A percentile compares a stretch with the other conserved stretches of the same genome.
Evolutionary conservation across 2,329 filamentous ascomycete species (phyloP).

Genomic region (Laburnicola sp.): DNA sequence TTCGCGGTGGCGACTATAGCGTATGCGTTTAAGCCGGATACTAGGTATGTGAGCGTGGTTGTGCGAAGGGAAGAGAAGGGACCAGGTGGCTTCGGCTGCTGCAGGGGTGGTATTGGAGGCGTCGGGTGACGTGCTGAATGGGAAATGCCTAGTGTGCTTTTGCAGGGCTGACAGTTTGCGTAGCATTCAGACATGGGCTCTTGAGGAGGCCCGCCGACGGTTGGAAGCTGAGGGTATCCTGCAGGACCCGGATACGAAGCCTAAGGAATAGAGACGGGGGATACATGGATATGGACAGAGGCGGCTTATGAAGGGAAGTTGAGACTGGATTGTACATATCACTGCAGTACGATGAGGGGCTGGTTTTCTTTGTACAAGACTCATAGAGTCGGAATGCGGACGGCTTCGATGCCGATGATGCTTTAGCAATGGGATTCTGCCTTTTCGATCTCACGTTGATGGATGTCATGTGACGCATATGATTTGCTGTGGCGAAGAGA

Average conservation of each 20-base stretch:
- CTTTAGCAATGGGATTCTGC: slow-evolving; percentile 14
- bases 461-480: neutral
- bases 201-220: slow-evolving; percentile 92
- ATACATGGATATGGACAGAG: neutral
- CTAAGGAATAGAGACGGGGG: slow-evolving; percentile 27
- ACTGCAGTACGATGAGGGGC: slow-evolving; percentile 11
- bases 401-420: slow-evolving; percentile 13
- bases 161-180: slow-evolving; percentile 21
- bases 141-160: neutral
- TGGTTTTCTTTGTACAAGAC: slow-evolving; percentile 16
- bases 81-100: neutral
- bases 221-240: slow-evolving; percentile 95
- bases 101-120: neutral
- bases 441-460: neutral
- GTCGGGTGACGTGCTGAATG: neutral
- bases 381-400: slow-evolving; percentile 15
- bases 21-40: slow-evolving; percentile 97
- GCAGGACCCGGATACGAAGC: slow-evolving; percentile 70
- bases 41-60: slow-evolving; percentile 71
- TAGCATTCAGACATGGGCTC: slow-evolving; percentile 98
- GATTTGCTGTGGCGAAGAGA: neutral
- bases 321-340: slow-evolving; percentile 17
- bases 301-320: neutral
- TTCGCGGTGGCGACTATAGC: slow-evolving; percentile 73
- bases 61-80: neutral